Base-by-base conservation (phyloP, 495 filamentous ascomycete genomes). In the Elaphomyces granulatus region DNA sequence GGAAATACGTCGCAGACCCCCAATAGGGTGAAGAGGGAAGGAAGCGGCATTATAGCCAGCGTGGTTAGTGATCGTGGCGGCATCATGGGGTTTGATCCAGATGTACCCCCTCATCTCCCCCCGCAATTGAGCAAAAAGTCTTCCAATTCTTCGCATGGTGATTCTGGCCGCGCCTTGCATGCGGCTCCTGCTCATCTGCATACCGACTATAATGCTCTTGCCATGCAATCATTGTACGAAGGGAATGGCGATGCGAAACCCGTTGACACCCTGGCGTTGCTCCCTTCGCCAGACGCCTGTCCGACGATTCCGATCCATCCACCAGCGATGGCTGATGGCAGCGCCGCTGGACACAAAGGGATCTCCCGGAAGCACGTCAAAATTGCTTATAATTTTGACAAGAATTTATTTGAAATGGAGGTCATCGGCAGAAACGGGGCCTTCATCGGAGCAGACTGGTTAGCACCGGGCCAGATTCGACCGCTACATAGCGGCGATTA, bases 301-400 rank as follows among this genome's bases (percentile, higher is more conserved):
- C 81, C 83, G 2, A 73, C 86, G 10, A 74, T 93, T 43, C 77
- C 79, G 3, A 87, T 93, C 30, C 85, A 90, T 47, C 83, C 82
- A 3, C 75, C 79, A 1, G 72, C 72, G 4, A 77, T 77, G 20
- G 62, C 71, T 32, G 71, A 68, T 37, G 72, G 70, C 36, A 77
- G 63, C 36, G 80, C 80, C 38, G 77, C 74, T 17, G 65, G 67
- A 2, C 64, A 75, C 32, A 72, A 71, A 38, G 64, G 66, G 10
- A 95, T 96, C 26, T 94, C 87, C 4, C 72, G 88, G 30, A 69
- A 81, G 51, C 90, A 98, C 56, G 73, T 87, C 26, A 80, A 76
- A 50, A 87, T 98, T 38, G 59, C 74, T 9, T 96, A 83, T 56
- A 87, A 88, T 49, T 77, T 77, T 43, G 70, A 77, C 15, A 72